phyloP scores from a whole-genome alignment of 2,329 filamentous ascomycete species.

The Exophiala viscosa region DNA sequence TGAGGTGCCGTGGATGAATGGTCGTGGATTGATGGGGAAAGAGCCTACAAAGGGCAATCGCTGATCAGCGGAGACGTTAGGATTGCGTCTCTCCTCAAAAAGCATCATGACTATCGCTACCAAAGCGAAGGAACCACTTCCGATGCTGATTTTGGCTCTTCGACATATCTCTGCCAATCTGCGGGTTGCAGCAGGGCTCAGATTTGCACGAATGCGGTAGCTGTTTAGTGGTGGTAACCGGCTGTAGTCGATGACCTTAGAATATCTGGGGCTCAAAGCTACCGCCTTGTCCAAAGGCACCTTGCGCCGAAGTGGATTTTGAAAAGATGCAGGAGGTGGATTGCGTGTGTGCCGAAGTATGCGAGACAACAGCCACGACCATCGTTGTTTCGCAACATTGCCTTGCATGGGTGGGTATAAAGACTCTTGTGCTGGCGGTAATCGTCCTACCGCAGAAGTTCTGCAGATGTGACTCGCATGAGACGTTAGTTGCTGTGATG shows the following conservation, averaged over 20 bases:
- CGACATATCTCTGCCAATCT: conserved; percentile 22
- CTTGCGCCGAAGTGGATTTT: conserved; percentile 21
- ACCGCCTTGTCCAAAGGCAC: conserved; percentile 2
- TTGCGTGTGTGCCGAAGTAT: conserved; percentile 23
- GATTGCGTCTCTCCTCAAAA: conserved; percentile 22
- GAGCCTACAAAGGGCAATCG: conserved; percentile 25
- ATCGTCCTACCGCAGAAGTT: conserved; percentile 1
- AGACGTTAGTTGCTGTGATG: neutral
- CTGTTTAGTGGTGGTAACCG: conserved; percentile 22
- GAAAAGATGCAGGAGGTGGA: conserved; percentile 22
- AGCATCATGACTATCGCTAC: conserved; percentile 27
- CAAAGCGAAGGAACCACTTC: conserved; percentile 25
- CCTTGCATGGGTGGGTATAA: conserved; percentile 22
- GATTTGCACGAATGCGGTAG: conserved; percentile 11
- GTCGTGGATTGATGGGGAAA: conserved; percentile 26
- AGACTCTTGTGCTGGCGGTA: conserved; percentile 26
- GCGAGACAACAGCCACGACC: conserved; percentile 24
- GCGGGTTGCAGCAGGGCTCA: conserved; percentile 9
- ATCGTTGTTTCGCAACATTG: conserved; percentile 18
- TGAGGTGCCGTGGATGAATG: conserved; percentile 16
- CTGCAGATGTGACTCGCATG: conserved; percentile 7
- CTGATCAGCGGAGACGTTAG: conserved; percentile 10
- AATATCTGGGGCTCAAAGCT: conserved; percentile 13
- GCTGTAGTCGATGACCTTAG: conserved; percentile 18
- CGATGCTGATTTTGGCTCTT: conserved; percentile 20